Percentiles rank a stretch among this genome's conserved stretches.
These are phyloP conservation scores for Cymbomonas tetramitiformis DNA, from an alignment of 139 green algal genomes.

Conservation along the genomic window DNA sequence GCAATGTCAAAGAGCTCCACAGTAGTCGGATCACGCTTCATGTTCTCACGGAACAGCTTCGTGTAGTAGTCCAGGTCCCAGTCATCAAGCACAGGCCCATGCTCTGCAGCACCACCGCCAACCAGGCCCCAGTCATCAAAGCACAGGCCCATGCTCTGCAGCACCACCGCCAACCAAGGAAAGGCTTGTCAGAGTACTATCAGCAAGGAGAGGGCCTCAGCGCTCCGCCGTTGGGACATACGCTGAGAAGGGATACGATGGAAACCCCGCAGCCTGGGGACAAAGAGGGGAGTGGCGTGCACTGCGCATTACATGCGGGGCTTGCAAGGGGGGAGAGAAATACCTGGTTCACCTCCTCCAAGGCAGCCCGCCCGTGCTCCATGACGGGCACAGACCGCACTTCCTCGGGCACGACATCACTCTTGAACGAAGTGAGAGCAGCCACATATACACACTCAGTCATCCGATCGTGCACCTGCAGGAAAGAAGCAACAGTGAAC, in stretches of 20 bases:
- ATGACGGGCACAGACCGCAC: slow-evolving; percentile 74
- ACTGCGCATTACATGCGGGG: too few species aligned
- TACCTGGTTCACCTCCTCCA: slow-evolving; percentile 77
- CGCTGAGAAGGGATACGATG: too few species aligned
- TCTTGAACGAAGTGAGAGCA: slow-evolving; percentile 46
- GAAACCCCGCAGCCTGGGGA: too few species aligned
- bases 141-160: slow-evolving; percentile 77
- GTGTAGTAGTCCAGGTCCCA: slow-evolving; percentile 59
- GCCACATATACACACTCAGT: slow-evolving; percentile 76
- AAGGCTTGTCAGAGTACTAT: too few species aligned
- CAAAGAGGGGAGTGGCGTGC: too few species aligned
- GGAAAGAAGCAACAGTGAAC: slow-evolving; percentile 2
- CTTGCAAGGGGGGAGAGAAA: too few species aligned
- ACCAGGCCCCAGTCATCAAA: slow-evolving; percentile 87
- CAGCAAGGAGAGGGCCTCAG: too few species aligned
- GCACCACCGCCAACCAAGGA: too few species aligned
- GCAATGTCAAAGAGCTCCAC: slow-evolving; percentile 99
- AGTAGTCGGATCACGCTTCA: slow-evolving; percentile 88
- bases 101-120: too few species aligned
- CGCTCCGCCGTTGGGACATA: too few species aligned
- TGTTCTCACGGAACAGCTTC: slow-evolving; percentile 48
- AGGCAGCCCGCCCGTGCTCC: slow-evolving; percentile 49
- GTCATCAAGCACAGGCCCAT: slow-evolving; percentile 93
- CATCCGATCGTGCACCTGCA: slow-evolving; percentile 92
- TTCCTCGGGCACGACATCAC: slow-evolving; percentile 38